A percentile compares a stretch with the other conserved stretches of the same genome.
These are phyloP conservation scores for Trichoderma koningiopsis DNA, from an alignment of 2,329 filamentous ascomycete genomes.

Conservation along the genomic window DNA sequence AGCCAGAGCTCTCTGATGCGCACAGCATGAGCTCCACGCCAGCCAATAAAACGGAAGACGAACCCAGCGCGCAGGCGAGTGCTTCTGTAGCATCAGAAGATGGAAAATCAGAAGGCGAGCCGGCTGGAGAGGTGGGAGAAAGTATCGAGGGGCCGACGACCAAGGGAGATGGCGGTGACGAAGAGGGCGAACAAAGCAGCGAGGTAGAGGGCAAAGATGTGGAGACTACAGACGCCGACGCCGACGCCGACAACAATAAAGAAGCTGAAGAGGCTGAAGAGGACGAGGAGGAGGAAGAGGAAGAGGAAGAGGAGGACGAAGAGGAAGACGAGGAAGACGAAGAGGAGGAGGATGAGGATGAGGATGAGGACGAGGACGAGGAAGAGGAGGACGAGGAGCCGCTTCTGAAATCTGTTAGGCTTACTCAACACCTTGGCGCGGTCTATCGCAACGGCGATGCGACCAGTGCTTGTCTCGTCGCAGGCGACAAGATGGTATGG, in stretches of 20 bases:
- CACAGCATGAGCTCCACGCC: slow-evolving; percentile 1
- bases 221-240: slow-evolving; percentile 27
- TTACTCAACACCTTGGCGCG: slow-evolving; percentile 76
- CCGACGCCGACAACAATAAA: slow-evolving; percentile 33
- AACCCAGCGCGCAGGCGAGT: not conserved
- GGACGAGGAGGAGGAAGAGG: slow-evolving; percentile 37
- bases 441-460: slow-evolving; percentile 95
- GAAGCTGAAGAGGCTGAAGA: slow-evolving; percentile 48
- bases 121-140: not conserved
- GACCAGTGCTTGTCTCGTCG: slow-evolving; percentile 86
- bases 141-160: not conserved
- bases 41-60: not conserved
- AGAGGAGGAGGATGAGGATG: slow-evolving; percentile 47
- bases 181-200: not conserved
- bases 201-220: slow-evolving; percentile 27
- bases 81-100: slow-evolving; percentile 19
- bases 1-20: slow-evolving; percentile 10
- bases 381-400: slow-evolving; percentile 94
- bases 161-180: slow-evolving; percentile 16
- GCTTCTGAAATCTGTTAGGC: slow-evolving; percentile 84
- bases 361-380: slow-evolving; percentile 55
- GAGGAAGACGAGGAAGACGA: slow-evolving; percentile 36
- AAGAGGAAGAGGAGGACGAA: slow-evolving; percentile 31
- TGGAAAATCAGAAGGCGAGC: slow-evolving; percentile 26
- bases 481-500: slow-evolving; percentile 92